Percentiles rank a stretch among this genome's conserved stretches.
These are phyloP conservation scores for Schizophyllum commune DNA, from an alignment of 1,284 basidiomycete species.

Conservation along the genomic window DNA sequence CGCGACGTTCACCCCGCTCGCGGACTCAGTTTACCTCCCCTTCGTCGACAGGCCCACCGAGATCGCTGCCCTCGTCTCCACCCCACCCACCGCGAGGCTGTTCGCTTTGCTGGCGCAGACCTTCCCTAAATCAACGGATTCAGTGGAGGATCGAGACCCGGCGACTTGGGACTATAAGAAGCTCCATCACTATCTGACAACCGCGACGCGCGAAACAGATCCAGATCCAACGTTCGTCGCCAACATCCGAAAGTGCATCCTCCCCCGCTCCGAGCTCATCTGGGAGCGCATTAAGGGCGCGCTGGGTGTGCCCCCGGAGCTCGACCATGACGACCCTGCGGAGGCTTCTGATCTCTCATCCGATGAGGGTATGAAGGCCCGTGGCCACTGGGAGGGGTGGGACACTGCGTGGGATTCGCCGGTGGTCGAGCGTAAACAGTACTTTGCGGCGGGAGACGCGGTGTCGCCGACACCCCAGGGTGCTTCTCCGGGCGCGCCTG, in stretches of 20 bases:
- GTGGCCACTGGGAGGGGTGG: slow-evolving; percentile 35
- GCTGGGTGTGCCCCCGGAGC: slow-evolving; percentile 67
- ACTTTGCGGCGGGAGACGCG: slow-evolving; percentile 2
- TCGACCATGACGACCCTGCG: slow-evolving; percentile 39
- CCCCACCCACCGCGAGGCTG: slow-evolving; percentile 55
- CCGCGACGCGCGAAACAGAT: slow-evolving; percentile 47
- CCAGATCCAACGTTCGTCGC: slow-evolving; percentile 59
- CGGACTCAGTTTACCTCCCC: slow-evolving; percentile 63
- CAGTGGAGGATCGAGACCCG: slow-evolving; percentile 19
- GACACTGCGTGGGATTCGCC: slow-evolving; percentile 34
- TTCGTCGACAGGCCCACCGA: slow-evolving; percentile 69
- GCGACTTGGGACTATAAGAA: slow-evolving; percentile 53
- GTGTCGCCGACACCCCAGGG: slow-evolving; percentile 18
- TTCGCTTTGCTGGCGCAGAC: slow-evolving; percentile 65
- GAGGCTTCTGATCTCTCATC: slow-evolving; percentile 23
- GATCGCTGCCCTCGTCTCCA: slow-evolving; percentile 51
- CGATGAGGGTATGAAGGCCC: slow-evolving; percentile 27
- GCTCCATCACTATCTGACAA: slow-evolving; percentile 52
- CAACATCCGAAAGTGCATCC: slow-evolving; percentile 57
- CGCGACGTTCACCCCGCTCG: slow-evolving; percentile 61
- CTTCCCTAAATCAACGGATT: slow-evolving; percentile 32
- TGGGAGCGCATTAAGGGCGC: slow-evolving; percentile 79
- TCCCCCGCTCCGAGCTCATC: slow-evolving; percentile 65
- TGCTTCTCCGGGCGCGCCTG: slow-evolving; percentile 19
- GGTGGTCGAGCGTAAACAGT: slow-evolving; percentile 11